Percentiles rank a stretch among this genome's conserved stretches.
Conservation (phyloP, 257 asterid species). For the Plantago elongata region DNA sequence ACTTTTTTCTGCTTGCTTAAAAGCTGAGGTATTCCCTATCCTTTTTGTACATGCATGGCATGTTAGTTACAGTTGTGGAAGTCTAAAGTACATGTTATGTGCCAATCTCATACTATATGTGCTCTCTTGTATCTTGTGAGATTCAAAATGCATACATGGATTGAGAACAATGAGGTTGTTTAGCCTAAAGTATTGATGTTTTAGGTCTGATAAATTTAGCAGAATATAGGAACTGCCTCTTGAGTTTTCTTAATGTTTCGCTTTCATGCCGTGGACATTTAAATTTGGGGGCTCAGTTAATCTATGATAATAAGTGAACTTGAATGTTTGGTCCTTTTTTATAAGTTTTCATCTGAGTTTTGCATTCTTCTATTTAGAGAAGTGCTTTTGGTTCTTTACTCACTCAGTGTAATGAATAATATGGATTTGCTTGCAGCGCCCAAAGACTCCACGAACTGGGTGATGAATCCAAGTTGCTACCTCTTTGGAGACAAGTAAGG, state of each 20-base stretch:
- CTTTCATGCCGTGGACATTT: not conserved
- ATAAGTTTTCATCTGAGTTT: not conserved
- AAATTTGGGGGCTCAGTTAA: constrained; percentile 2
- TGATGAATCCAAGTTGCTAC: constrained; percentile 89
- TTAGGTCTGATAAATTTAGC: not conserved
- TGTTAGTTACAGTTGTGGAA: too few relatives aligned
- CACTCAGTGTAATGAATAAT: constrained; percentile 12
- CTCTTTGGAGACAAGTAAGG: constrained; percentile 97
- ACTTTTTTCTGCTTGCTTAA: too few relatives aligned
- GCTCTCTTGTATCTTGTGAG: too few relatives aligned
- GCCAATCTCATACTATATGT: too few relatives aligned
- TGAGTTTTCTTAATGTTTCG: not conserved
- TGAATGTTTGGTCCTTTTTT: too few relatives aligned
- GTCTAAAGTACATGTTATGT: too few relatives aligned
- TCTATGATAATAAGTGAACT: not conserved
- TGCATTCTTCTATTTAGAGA: constrained; percentile 7
- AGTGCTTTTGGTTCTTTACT: constrained; percentile 15
- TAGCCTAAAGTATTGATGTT: not conserved
- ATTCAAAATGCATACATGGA: not conserved
- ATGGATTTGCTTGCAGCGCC: constrained; percentile 42
- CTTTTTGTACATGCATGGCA: too few relatives aligned
- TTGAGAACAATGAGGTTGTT: not conserved
- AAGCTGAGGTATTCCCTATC: too few relatives aligned
- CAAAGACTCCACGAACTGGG: constrained; percentile 83
- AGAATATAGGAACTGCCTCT: not conserved